These are phyloP conservation scores for Oryza coarctata DNA, from an alignment of 176 grass and related monocot genomes.

Conservation along the genomic window DNA sequence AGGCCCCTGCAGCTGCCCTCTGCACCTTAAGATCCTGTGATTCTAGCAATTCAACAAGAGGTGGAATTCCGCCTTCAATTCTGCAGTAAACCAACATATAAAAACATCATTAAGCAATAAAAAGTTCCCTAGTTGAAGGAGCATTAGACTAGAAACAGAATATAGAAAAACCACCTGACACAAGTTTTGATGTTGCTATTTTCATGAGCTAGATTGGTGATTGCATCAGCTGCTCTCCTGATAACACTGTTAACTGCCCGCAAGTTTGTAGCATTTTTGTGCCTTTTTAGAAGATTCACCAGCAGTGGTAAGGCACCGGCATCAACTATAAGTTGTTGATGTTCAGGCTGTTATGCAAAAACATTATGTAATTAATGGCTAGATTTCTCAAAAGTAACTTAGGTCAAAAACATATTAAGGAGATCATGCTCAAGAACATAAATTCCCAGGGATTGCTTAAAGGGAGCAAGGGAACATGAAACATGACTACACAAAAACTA, in stretches of 20 bases:
- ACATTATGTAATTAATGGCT: slow-evolving; percentile 20
- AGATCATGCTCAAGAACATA: slow-evolving; percentile 3
- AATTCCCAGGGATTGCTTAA: neutral
- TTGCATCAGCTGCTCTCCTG: slow-evolving; percentile 98
- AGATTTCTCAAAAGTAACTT: slow-evolving; percentile 10
- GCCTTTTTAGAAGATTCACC: slow-evolving; percentile 82
- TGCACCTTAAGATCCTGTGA: slow-evolving; percentile 94
- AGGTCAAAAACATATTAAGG: neutral
- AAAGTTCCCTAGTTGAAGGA: neutral
- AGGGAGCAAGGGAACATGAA: slow-evolving; percentile 8
- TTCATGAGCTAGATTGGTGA: slow-evolving; percentile 99
- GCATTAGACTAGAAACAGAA: neutral
- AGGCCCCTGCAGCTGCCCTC: slow-evolving; percentile 93
- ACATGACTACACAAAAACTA: slow-evolving; percentile 1
- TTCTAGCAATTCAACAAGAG: slow-evolving; percentile 93
- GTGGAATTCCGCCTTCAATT: slow-evolving; percentile 96
- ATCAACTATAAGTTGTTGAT: slow-evolving; percentile 98
- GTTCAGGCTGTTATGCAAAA: slow-evolving; percentile 79
- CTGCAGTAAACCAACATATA: slow-evolving; percentile 42
- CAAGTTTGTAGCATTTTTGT: slow-evolving; percentile 58
- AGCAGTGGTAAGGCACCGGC: slow-evolving; percentile 89
- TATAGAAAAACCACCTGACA: slow-evolving; percentile 62
- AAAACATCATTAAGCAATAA: slow-evolving; percentile 42
- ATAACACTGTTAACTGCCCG: slow-evolving; percentile 90
- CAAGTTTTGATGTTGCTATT: slow-evolving; percentile 99